Evolutionary conservation across 2,329 filamentous ascomycete genomes (phyloP), one percentile per base, ranked within the genome.

Genomic region (Fusarium haematococcum): DNA sequence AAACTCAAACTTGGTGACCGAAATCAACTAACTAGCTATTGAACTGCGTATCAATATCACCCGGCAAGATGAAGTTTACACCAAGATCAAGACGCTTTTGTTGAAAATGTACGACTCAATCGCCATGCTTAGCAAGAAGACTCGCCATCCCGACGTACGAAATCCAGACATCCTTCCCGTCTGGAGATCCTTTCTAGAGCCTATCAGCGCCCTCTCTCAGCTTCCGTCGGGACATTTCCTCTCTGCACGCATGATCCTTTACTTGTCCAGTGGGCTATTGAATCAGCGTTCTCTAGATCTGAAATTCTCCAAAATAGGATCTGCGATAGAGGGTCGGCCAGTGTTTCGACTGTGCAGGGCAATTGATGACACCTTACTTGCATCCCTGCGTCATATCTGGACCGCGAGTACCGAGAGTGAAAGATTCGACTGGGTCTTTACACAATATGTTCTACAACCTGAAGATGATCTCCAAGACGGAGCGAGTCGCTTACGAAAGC

Each of bases 401-500:
- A n/a, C 10, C 4, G 18, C n/a, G 3, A 43, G 65, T 56, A 32
- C 30, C 3, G 54, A 45, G 18, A 37, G 6, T 4, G 57, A 67
- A 6, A 39, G 54, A n/a, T 67, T 67, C n/a, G 27, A 56, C 27
- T 67, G 65, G 58, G 65, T 57, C 6, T 67, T 67, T 27, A 35
- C 33, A n/a, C 39, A 63, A 14, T 57, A 67, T 33, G 7, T 23
- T 4, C 30, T 67, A 30, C 33, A 57, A 5, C 33, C 6, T 33
- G 4, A 23, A 7, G 11, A 35, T 50, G 41, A 57, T 57, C 30
- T 32, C 10, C 8, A n/a, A n/a, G 4, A 56, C 23, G 37, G 30
- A 4, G 7, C 33, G 2, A 25, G 5, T 2, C 30, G 33, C 1
- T 20, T 2, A 2, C 48, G 41, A 13, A 30, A 32, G 4, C 5